These are phyloP conservation scores for Decorospora gaudefroyi DNA, from an alignment of 2,329 filamentous ascomycete species.

Conservation along the genomic window DNA sequence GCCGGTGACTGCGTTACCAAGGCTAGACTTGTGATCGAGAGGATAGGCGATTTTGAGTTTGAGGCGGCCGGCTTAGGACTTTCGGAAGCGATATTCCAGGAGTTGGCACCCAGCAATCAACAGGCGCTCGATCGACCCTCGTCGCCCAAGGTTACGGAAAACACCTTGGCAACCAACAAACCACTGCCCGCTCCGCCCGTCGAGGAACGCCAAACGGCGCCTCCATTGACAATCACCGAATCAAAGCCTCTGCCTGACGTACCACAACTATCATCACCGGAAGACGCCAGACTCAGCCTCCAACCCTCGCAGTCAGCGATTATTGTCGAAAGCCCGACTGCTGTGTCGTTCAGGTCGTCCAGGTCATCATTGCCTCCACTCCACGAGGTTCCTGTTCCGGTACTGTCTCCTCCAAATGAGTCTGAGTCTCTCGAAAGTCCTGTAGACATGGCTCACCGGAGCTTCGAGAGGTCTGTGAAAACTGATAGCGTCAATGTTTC, in stretches of 20 bases:
- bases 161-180: conserved; percentile 40
- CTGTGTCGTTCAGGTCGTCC: conserved; percentile 53
- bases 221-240: conserved; percentile 55
- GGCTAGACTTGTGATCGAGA: conserved; percentile 81
- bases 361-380: conserved; percentile 53
- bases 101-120: conserved; percentile 23
- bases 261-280: conserved; percentile 53
- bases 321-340: conserved; percentile 41
- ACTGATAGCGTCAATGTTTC: conserved; percentile 72
- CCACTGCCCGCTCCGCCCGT: conserved; percentile 46
- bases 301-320: conserved; percentile 27
- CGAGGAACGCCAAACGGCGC: conserved; percentile 47
- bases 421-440: conserved; percentile 44
- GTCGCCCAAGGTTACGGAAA: conserved; percentile 20
- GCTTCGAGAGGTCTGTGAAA: conserved; percentile 33
- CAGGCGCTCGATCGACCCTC: conserved; percentile 16
- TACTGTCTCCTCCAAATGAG: conserved; percentile 33
- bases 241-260: conserved; percentile 72
- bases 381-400: conserved; percentile 35
- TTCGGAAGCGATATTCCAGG: conserved; percentile 44
- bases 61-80: conserved; percentile 53
- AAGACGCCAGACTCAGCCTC: conserved; percentile 26
- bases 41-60: conserved; percentile 88
- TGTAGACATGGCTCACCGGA: conserved; percentile 38
- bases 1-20: conserved; percentile 91